Base-by-base conservation (phyloP, 768 basidiomycete genomes). In the Coprinellus micaceus region DNA sequence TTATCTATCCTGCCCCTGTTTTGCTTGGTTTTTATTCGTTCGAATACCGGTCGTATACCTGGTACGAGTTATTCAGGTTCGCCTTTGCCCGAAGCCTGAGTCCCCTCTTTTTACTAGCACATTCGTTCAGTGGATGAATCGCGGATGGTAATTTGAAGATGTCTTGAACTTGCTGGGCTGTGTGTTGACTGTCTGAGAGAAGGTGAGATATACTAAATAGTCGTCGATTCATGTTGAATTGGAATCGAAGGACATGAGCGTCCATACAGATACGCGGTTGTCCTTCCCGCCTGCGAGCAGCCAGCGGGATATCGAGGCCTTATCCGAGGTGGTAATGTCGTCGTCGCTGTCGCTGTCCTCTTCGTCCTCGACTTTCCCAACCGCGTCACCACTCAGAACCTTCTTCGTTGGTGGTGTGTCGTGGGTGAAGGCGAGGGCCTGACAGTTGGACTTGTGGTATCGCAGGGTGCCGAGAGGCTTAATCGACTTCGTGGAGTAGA, bases 391-490 rank as follows among this genome's bases (percentile, higher is more conserved):
- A 33, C n/a, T n/a, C n/a, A n/a, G n/a, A n/a, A 9, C 29, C 9
- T 30, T 19, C 29, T 22, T 43, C 50, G 5, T 29, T 22, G 11
- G 7, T 44, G 41, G 36, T 37, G 21, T 44, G 41, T 24, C 17
- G 28, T 47, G 56, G 21, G 88, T 85, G 65, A 98, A 98, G 2
- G 82, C 78, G 19, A 97, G 62, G 3, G 82, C 78, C 61, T 95
- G 90, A 56, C 90, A 88, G 13, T 79, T 81, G 9, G 80, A 78
- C 60, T 91, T 89, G 74, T 98, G 96, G 66, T 92, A 91, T 24
- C 75, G 75, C 6, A 98, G 77, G 3, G 87, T 88, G 4, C 96
- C 96, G 6, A 99, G 85, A 0, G 88, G 71, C 61, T 91, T 94
- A 69, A 94, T 78, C 4, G 82, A 79, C 61, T 84, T 86, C 2